A percentile compares a stretch with the other conserved stretches of the same genome.
These are phyloP conservation scores for Lipomyces oligophaga DNA, from an alignment of 805 yeast genomes.

Conservation along the genomic window DNA sequence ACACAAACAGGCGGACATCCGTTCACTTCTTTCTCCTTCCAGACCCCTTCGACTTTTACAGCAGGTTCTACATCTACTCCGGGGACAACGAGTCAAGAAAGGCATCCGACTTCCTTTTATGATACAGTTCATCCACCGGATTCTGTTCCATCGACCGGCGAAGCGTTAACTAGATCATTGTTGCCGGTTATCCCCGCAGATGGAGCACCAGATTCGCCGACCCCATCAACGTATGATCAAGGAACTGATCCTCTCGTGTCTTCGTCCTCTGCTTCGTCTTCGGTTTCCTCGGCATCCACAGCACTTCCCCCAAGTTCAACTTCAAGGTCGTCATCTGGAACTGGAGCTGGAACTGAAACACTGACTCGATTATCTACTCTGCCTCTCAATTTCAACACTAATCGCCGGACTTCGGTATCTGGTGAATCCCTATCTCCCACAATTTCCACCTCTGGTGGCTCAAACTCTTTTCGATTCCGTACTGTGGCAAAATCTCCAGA, in stretches of 20 bases:
- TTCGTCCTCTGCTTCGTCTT: too few relatives aligned
- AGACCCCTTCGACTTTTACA: constrained; percentile 1
- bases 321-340: not conserved
- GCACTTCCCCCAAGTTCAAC: constrained; percentile 1
- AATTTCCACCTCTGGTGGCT: constrained; percentile 33
- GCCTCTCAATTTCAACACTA: constrained; percentile 25
- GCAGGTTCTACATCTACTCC: too few relatives aligned
- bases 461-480: constrained; percentile 40
- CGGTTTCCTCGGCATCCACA: not conserved
- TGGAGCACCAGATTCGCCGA: too few relatives aligned
- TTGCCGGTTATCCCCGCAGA: too few relatives aligned
- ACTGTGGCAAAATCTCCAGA: constrained; percentile 36
- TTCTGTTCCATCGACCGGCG: too few relatives aligned
- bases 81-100: too few relatives aligned
- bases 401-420: constrained; percentile 29
- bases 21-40: constrained; percentile 19
- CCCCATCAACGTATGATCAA: too few relatives aligned
- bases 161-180: too few relatives aligned
- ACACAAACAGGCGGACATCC: too few relatives aligned
- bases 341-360: not conserved
- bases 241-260: constrained; percentile 9
- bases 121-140: too few relatives aligned
- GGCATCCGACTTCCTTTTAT: too few relatives aligned
- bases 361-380: not conserved
- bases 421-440: constrained; percentile 27